Conservation (phyloP, 441 rosid genomes). For the Euphorbia celastroides region DNA sequence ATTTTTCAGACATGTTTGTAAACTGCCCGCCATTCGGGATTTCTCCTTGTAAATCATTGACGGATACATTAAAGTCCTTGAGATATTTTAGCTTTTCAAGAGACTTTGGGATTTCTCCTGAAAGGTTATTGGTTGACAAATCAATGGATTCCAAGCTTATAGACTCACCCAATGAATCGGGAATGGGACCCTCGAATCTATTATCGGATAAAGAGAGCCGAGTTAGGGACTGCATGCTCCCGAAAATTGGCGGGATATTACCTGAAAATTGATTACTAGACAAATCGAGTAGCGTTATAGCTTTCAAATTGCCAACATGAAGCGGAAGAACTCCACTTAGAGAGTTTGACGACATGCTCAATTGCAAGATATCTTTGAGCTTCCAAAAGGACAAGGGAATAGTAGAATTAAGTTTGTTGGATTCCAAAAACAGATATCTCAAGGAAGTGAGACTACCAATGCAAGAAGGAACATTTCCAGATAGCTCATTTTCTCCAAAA, state of each 20-base stretch:
- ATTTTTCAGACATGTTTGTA: conserved; percentile 9
- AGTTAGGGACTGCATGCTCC: too few species aligned
- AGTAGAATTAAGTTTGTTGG: conserved; percentile 1
- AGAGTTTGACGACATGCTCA: too few species aligned
- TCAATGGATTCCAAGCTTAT: background rate
- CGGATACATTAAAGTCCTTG: conserved; percentile 23
- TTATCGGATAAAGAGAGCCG: background rate
- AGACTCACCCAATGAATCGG: background rate
- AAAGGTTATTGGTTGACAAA: conserved; percentile 16
- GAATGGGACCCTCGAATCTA: too few species aligned
- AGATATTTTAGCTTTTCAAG: conserved; percentile 17
- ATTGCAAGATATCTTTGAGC: too few species aligned
- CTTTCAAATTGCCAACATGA: too few species aligned
- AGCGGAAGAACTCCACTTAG: too few species aligned
- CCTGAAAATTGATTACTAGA: too few species aligned
- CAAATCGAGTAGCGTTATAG: too few species aligned
- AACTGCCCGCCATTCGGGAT: conserved; percentile 29
- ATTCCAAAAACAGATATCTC: background rate
- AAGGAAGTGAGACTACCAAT: conserved; percentile 3
- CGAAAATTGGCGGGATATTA: too few species aligned
- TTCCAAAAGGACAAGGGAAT: too few species aligned
- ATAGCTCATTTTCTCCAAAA: background rate
- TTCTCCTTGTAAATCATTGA: conserved; percentile 24
- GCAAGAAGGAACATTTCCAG: conserved; percentile 11
- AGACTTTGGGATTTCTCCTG: conserved; percentile 22